Evolutionary conservation across 2,329 filamentous ascomycete genomes (phyloP), one percentile per base, ranked within the genome.

Genomic region (Paraphaeosphaeria minitans): DNA sequence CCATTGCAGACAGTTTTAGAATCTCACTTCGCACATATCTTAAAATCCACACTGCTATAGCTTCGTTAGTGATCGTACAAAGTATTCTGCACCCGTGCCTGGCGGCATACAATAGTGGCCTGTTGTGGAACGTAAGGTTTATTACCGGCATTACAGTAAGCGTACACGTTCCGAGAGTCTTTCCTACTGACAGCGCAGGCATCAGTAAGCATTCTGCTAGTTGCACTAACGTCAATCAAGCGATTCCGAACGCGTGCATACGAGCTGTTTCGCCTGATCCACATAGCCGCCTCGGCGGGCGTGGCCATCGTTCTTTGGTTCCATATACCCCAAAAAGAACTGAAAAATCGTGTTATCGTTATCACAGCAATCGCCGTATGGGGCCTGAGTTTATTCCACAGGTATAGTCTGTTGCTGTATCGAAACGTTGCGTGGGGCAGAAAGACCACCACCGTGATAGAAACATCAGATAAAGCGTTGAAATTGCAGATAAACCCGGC

Each of bases 401-500:
- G 37, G 13, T 39, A 39, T 39, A 16, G 37, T 39, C 7, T 39
- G 37, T 39, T 39, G 16, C 37, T 39, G 37, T 39, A 39, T 16
- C 37, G 37, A 16, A 39, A 39, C 16, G 4, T 39, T 39, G 13
- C 37, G 37, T 39, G 8, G 37, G 37, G 37, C 37, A 39, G 13
- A 14, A 39, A 16, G 13, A 39, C 37, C 9, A 39, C 8, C 9
- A 14, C 37, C 10, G 37, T 39, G 4, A 16, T 39, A 16, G 9
- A 39, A 16, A 4, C 9, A 39, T 9, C 63, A 13, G n/a, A 59
- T 19, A 58, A 60, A 13, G 55, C 22, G n/a, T 29, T 66, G 29
- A 14, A 50, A 24, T 19, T 65, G 3, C 58, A 58, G n/a, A 52
- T 67, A 16, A 56, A 42, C 6, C 33, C 60, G 6, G 51, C 56